phyloP scores from a whole-genome alignment of 805 yeast genomes.

The Debaryomyces prosopidis region DNA sequence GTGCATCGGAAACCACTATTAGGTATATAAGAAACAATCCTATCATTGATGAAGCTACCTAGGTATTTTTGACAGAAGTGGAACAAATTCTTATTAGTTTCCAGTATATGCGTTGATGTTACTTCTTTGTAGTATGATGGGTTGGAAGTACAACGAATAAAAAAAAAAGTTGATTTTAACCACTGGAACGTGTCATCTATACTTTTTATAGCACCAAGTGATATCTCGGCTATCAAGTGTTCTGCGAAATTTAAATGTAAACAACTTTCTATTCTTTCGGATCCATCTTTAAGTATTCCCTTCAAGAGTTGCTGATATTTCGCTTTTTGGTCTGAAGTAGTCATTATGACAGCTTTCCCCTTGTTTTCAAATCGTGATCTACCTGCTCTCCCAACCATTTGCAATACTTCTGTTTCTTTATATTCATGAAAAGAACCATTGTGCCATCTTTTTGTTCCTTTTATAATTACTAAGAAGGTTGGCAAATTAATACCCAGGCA shows the following conservation, averaged over 20 bases:
- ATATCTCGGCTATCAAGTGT: conserved; percentile 15
- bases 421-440: conserved; percentile 52
- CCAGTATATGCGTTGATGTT: conserved; percentile 10
- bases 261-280: conserved; percentile 48
- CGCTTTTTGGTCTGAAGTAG: conserved; percentile 30
- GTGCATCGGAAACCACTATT: conserved; percentile 28
- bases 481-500: conserved; percentile 65
- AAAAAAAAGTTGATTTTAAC: conserved; percentile 51
- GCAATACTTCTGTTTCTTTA: conserved; percentile 54
- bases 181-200: conserved; percentile 43
- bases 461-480: conserved; percentile 59
- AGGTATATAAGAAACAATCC: conserved; percentile 22
- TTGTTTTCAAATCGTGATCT: conserved; percentile 57
- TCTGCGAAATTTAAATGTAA: conserved; percentile 17
- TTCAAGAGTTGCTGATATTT: conserved; percentile 43
- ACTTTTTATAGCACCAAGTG: conserved; percentile 36
- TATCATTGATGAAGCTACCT: conserved; percentile 26
- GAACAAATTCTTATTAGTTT: conserved; percentile 27
- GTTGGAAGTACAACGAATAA: conserved; percentile 40
- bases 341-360: conserved; percentile 52
- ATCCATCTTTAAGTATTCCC: conserved; percentile 21
- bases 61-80: conserved; percentile 35
- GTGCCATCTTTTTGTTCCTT: conserved; percentile 61
- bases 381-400: conserved; percentile 70
- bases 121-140: conserved; percentile 41